A percentile compares a stretch with the other conserved stretches of the same genome.
Evolutionary conservation across 2,329 filamentous ascomycete species (phyloP).

Genomic region (Diaporthe citrichinensis): DNA sequence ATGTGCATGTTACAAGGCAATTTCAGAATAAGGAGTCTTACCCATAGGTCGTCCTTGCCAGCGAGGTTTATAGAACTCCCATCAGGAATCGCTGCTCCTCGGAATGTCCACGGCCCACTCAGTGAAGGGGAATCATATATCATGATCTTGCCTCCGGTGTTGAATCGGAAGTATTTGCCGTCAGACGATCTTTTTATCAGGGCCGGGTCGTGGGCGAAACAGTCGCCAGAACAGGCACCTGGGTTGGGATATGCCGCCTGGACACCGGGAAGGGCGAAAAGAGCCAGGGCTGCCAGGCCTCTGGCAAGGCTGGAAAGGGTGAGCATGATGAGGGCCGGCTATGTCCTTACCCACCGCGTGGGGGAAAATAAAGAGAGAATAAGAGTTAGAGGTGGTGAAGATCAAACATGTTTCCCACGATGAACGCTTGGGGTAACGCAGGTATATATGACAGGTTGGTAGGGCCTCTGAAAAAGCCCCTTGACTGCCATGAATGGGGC

Average conservation of each 20-base stretch:
- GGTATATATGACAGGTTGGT: not conserved
- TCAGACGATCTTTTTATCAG: conserved; percentile 33
- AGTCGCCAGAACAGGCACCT: conserved; percentile 53
- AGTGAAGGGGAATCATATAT: conserved; percentile 56
- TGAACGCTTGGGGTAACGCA: not conserved
- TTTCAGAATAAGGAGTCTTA: conserved; percentile 42
- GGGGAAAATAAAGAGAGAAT: not conserved
- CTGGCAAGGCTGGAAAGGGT: conserved; percentile 10
- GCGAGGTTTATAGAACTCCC: conserved; percentile 57
- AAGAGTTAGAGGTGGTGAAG: not conserved
- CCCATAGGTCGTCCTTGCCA: conserved; percentile 60
- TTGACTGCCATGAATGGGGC: not conserved
- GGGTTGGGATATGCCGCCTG: conserved; percentile 46
- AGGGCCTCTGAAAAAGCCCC: not conserved
- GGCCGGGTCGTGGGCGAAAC: conserved; percentile 40
- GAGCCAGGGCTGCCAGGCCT: conserved; percentile 35
- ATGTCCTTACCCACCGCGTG: not conserved
- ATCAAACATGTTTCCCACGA: not conserved
- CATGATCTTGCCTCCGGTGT: conserved; percentile 56
- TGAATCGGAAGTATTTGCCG: conserved; percentile 49
- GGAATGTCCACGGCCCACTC: conserved; percentile 58
- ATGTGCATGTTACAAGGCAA: not conserved
- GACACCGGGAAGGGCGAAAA: conserved; percentile 15
- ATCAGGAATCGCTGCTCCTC: conserved; percentile 55
- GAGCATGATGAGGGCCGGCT: conserved; percentile 20